Evolutionary conservation across 2,329 filamentous ascomycete species (phyloP), one percentile per base, ranked within the genome.

Genomic region (Alternaria alternata): DNA sequence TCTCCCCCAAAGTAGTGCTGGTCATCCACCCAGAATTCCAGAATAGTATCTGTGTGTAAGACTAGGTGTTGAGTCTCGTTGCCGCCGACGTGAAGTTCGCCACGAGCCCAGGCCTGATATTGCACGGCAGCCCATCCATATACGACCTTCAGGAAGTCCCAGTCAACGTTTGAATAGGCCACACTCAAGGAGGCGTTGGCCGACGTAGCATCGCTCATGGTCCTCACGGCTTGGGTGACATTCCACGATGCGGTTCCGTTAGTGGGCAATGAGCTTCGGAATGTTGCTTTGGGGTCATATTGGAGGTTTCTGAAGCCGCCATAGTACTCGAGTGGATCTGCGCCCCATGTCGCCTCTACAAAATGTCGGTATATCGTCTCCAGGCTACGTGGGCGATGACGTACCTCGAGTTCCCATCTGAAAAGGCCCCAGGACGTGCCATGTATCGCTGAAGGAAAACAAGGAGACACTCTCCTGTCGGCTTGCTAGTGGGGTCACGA

Each of bases 71-170:
- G 74, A 18, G 71, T 69, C 28, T 74, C 67, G 28, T 74, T 68
- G 9, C 76, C 75, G 20, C 63, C 52, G 5, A 86, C 72, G 18
- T 73, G 70, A n/a, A 86, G 73, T 53, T 78, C 73, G 36, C 86
- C 86, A 49, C 85, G 80, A 26, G 81, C 79, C 86, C 86, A 88
- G 8, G 82, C 83, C 69, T 88, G 86, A 71, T 84, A 88, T 66
- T 88, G 86, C 12, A 85, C 74, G 18, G 84, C 84, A 48, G 85
- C 79, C 86, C 86, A 88, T 46, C 86, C 86, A 69, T 88, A 88
- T 12, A 87, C 75, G 12, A 79, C 74, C 62, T 84, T 83, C 42
- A 87, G 73, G 48, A 82, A 83, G 16, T 75, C 66, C 85, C 85
- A 87, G 60, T 87, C 80, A n/a, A 86, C 76, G 7, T 83, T 73